Evolutionary conservation across 495 filamentous ascomycete species (phyloP), one percentile per base, ranked within the genome.

Genomic region (Tirmania nivea): DNA sequence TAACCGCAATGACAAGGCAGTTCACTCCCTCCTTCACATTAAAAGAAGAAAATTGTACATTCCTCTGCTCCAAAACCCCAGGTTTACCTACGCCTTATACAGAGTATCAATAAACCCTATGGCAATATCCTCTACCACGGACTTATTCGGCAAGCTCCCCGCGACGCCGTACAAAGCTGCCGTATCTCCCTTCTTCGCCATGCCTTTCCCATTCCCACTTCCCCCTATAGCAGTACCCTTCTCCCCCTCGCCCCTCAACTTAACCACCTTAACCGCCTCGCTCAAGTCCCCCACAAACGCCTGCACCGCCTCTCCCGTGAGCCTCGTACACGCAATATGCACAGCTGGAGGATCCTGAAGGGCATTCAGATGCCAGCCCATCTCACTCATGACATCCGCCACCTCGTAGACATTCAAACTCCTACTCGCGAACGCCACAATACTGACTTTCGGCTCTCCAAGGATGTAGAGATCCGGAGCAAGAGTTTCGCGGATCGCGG

Each of bases 341-440:
- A 99, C 84, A n/a, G 86, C 92, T 0, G 92, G 77, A 8, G 90
- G 90, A 51, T 77, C 78, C 64, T 99, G 90, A 52, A 96, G 72
- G 8, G 89, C 86, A 62, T 94, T 99, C 49, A 99, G 73, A 67
- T 96, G 90, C 90, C 90, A 99, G 20, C 90, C 90, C 59, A 78
- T 77, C 2, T 71, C 71, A 49, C 73, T 75, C 78, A 99, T 80
- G 54, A 73, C 80, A 69, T 93, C 86, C 21, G 86, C 86, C 53
- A 93, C 75, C 57, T 96, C 86, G 63, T 92, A 93, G 36, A 84
- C 78, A 64, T 90, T 79, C 31, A 97, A 72, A 6, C 74, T 77
- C 55, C 76, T 75, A 42, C 83, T 83, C 34, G 76, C 73, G 71
- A 96, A 94, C 8, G 92, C 85, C 8, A 99, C 75, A 16, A 96